These are phyloP conservation scores for Penicillium pancosmium DNA, from an alignment of 495 filamentous ascomycete species.

Conservation along the genomic window DNA sequence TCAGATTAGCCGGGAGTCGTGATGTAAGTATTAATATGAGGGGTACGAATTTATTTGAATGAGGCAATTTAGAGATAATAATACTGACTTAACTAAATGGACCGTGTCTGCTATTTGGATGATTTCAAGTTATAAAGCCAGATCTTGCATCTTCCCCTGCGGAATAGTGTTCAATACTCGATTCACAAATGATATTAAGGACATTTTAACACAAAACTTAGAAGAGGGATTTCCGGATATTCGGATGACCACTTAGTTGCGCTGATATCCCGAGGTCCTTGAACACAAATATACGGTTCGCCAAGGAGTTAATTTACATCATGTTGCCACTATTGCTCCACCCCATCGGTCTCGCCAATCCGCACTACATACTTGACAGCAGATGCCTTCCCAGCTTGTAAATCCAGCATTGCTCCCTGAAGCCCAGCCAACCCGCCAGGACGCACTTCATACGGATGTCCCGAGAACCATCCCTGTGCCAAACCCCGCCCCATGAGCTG, in stretches of 20 bases:
- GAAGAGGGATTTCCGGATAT: too few species aligned
- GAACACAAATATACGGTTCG: too few species aligned
- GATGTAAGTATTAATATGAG: not conserved
- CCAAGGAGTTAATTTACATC: not conserved
- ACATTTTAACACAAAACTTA: too few species aligned
- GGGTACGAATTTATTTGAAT: not conserved
- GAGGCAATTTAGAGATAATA: too few species aligned
- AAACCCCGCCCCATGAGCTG: slow-evolving; percentile 52
- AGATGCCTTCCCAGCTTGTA: slow-evolving; percentile 65
- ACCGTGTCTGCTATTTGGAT: too few species aligned
- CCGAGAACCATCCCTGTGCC: slow-evolving; percentile 58
- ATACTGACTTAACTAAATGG: too few species aligned
- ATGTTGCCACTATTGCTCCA: not conserved
- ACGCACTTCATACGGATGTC: slow-evolving; percentile 60
- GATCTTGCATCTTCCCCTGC: too few species aligned
- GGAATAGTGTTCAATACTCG: too few species aligned
- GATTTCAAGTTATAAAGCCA: too few species aligned
- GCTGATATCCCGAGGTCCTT: too few species aligned
- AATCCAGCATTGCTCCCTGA: slow-evolving; percentile 53
- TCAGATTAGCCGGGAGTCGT: not conserved
- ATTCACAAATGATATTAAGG: too few species aligned
- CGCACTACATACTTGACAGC: slow-evolving; percentile 70
- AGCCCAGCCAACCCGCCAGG: slow-evolving; percentile 59
- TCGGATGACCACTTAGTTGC: too few species aligned
- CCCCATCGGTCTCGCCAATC: slow-evolving; percentile 58